Evolutionary conservation across 2,329 filamentous ascomycete species (phyloP), one percentile per base, ranked within the genome.

Genomic region (Triangularia verruculosa): DNA sequence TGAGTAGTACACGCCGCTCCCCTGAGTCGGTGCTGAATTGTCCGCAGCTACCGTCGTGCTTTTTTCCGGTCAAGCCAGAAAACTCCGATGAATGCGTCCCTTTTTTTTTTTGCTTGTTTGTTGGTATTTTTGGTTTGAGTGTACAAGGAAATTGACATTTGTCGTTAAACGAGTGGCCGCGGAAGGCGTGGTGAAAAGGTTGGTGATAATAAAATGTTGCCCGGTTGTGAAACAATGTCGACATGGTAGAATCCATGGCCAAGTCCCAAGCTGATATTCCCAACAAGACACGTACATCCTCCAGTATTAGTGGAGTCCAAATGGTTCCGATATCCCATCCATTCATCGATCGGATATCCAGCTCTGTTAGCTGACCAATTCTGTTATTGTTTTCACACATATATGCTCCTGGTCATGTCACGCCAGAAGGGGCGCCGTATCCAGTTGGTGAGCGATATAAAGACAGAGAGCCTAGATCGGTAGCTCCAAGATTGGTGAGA

Each of bases 401-500:
- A 71, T 58, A 70, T 70, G 62, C 61, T 68, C 43, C 63, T 67
- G 66, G 57, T 62, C 54, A 65, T 62, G 63, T 66, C 66, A 57
- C 59, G 47, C 62, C 65, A 61, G 56, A 65, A 57, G 55, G 54
- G 65, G 64, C 63, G 64, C 67, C 63, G 66, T 75, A 75, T 76
- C 72, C 74, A 76, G 75, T 72, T 72, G 65, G 64, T 71, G 70
- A 71, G 68, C 64, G 67, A 69, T 69, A 70, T 70, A 66, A 61
- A 64, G 61, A 64, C 64, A 62, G 62, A 68, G 65, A 66, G 67
- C 64, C 52, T 59, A 52, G 67, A 53, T 64, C 63, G 15, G 53
- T 63, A 63, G 64, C 61, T 63, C 67, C 63, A 67, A 71, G 64
- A 69, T 69, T 39, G 57, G 32, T 32, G 32, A 63, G 25, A 57